These are phyloP conservation scores for Baorangia bicolor DNA, from an alignment of 768 basidiomycete species.

Conservation along the genomic window DNA sequence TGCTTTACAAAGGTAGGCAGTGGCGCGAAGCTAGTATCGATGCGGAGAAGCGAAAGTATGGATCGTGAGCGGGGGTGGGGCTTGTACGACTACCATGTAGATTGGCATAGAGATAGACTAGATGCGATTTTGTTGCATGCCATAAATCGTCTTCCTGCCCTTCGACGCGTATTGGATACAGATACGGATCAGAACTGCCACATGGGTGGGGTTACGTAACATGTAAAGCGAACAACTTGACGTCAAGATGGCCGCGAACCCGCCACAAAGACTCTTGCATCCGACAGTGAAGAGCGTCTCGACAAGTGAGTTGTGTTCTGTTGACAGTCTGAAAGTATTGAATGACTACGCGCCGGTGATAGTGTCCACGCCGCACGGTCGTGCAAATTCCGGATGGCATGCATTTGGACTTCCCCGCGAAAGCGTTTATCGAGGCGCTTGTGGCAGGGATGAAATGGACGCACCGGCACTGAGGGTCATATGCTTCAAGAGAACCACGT, in stretches of 20 bases:
- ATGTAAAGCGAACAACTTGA: neutral
- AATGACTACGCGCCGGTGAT: neutral
- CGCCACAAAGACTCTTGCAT: neutral
- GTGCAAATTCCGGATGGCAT: neutral
- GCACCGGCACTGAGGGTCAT: too few relatives aligned
- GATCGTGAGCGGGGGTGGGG: neutral
- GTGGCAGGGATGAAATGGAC: too few relatives aligned
- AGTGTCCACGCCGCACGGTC: neutral
- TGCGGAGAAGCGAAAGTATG: constrained; percentile 33
- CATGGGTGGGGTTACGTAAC: neutral
- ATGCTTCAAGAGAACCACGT: neutral
- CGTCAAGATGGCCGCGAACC: neutral
- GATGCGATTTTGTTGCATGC: too few relatives aligned
- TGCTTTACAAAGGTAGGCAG: constrained; percentile 55
- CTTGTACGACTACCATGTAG: neutral
- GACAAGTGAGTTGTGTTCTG: neutral
- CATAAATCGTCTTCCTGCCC: too few relatives aligned
- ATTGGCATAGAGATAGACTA: neutral
- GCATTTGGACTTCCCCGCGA: neutral
- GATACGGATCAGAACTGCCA: too few relatives aligned
- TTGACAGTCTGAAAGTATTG: neutral
- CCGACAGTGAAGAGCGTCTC: neutral
- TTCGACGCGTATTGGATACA: too few relatives aligned
- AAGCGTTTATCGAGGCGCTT: neutral
- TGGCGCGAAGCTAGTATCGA: constrained; percentile 59